Conservation (phyloP, 768 basidiomycete species). For the Coprinopsis marcescibilis region DNA sequence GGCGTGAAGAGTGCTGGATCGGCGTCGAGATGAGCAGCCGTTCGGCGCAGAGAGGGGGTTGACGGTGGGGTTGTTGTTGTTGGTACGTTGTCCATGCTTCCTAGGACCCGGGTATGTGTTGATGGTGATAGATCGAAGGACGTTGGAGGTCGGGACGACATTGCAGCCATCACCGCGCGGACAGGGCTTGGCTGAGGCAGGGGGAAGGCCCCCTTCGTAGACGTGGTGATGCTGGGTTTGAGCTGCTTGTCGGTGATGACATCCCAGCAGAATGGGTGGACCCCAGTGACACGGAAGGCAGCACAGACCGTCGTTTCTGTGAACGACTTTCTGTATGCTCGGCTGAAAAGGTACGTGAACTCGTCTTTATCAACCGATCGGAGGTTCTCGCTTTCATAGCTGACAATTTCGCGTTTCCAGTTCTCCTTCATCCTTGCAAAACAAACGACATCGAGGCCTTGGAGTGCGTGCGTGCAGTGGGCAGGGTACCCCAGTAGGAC, state of each 20-base stretch:
- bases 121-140: slow-evolving; percentile 8
- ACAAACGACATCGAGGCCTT: slow-evolving; percentile 40
- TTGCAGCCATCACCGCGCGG: slow-evolving; percentile 10
- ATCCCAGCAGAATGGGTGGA: slow-evolving; percentile 30
- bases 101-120: no score
- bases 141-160: slow-evolving; percentile 7
- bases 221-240: slow-evolving; percentile 29
- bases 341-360: slow-evolving; percentile 29
- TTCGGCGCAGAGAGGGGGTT: slow-evolving; percentile 1
- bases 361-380: slow-evolving; percentile 27
- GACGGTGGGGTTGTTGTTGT: slow-evolving; percentile 1
- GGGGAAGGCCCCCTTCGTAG: slow-evolving; percentile 14
- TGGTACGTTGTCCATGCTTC: no score
- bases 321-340: slow-evolving; percentile 26
- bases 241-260: slow-evolving; percentile 28
- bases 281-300: slow-evolving; percentile 34
- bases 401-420: slow-evolving; percentile 19
- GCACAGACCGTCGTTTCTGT: slow-evolving; percentile 26
- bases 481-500: slow-evolving; percentile 31
- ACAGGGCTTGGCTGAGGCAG: slow-evolving; percentile 11
- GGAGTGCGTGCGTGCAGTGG: slow-evolving; percentile 35
- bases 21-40: slow-evolving; percentile 4
- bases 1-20: slow-evolving; percentile 19
- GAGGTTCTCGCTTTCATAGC: slow-evolving; percentile 20
- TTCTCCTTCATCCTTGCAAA: slow-evolving; percentile 33